Evolutionary conservation across 192 early-diverging fungal genomes (phyloP).

Genomic region (Coemansia sp.): DNA sequence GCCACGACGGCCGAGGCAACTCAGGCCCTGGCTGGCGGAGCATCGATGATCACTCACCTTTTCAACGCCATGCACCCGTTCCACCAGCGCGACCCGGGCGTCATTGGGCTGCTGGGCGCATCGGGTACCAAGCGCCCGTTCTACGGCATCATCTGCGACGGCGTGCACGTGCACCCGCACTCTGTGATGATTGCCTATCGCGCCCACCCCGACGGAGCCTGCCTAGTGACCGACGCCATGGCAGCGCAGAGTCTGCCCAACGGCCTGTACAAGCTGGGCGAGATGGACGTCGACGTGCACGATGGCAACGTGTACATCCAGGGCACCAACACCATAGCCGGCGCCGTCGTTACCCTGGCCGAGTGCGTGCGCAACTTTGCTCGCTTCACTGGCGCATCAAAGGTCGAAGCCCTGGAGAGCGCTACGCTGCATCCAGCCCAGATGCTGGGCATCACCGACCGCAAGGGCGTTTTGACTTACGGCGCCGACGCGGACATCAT

Average conservation of each 20-base stretch:
- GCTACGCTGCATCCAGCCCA: slow-evolving; percentile 77
- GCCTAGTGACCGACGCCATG: slow-evolving; percentile 82
- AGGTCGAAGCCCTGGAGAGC: slow-evolving; percentile 77
- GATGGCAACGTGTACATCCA: slow-evolving; percentile 69
- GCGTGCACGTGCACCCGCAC: slow-evolving; percentile 79
- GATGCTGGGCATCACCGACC: slow-evolving; percentile 65
- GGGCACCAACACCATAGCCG: slow-evolving; percentile 74
- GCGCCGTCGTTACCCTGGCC: slow-evolving; percentile 65
- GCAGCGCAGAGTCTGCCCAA: slow-evolving; percentile 69
- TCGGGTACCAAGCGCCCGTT: slow-evolving; percentile 59
- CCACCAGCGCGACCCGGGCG: slow-evolving; percentile 84
- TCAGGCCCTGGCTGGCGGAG: slow-evolving; percentile 60
- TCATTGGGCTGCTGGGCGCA: slow-evolving; percentile 72
- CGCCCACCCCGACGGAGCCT: slow-evolving; percentile 71
- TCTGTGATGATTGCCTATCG: slow-evolving; percentile 79
- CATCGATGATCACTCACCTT: slow-evolving; percentile 74
- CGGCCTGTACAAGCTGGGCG: slow-evolving; percentile 69
- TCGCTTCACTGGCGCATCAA: slow-evolving; percentile 69
- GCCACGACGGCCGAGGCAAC: slow-evolving; percentile 64
- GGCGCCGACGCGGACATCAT: slow-evolving; percentile 79
- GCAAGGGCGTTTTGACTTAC: slow-evolving; percentile 68
- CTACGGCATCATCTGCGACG: slow-evolving; percentile 84
- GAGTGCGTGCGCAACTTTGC: slow-evolving; percentile 77
- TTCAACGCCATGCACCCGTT: slow-evolving; percentile 88
- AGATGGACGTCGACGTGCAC: slow-evolving; percentile 63